Evolutionary conservation across 768 basidiomycete genomes (phyloP), one percentile per base, ranked within the genome.

Genomic region (Trametopsis cervina): DNA sequence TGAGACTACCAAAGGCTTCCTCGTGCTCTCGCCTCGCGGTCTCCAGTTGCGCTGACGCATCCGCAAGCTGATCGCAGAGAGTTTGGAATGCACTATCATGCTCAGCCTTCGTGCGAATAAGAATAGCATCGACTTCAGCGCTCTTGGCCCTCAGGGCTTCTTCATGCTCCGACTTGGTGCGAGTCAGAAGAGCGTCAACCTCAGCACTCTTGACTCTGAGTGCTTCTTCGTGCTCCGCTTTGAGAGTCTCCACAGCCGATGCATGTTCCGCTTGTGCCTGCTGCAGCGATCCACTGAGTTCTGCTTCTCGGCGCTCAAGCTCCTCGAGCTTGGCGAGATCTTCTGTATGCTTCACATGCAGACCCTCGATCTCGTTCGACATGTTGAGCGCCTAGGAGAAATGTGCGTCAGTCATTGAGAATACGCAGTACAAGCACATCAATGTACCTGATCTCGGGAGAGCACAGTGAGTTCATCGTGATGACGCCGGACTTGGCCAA

Each of bases 381-480:
- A 95, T 89, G 60, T 95, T 95, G 44, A 83, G 62, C 10, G 86
- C 74, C 89, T 92, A 49, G 6, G 27, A 27, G 35, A 36, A 11
- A 40, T 40, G 38, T 48, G 18, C 24, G 22, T 54, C 13, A 44
- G 44, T 23, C 29, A 15, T 39, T 47, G 21, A 47, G 12, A 10
- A 40, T 3, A 46, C 47, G 43, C 18, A 33, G 4, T n/a, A 26
- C n/a, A 22, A 21, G n/a, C 4, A 2, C 17, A 12, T 17, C 24
- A 15, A 37, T 68, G 42, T 57, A 90, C 90, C 76, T 94, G 92
- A 59, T 95, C 85, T 47, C 86, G 76, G 12, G 89, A 89, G 37
- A 94, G 74, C 5, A 83, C 77, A 5, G 77, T 81, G 17, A 97
- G 71, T 44, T 86, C 88, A 48, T 94, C 89, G 42, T 90, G 79